These are phyloP conservation scores for Alternaria triticina DNA, from an alignment of 2,329 filamentous ascomycete species.

Conservation along the genomic window DNA sequence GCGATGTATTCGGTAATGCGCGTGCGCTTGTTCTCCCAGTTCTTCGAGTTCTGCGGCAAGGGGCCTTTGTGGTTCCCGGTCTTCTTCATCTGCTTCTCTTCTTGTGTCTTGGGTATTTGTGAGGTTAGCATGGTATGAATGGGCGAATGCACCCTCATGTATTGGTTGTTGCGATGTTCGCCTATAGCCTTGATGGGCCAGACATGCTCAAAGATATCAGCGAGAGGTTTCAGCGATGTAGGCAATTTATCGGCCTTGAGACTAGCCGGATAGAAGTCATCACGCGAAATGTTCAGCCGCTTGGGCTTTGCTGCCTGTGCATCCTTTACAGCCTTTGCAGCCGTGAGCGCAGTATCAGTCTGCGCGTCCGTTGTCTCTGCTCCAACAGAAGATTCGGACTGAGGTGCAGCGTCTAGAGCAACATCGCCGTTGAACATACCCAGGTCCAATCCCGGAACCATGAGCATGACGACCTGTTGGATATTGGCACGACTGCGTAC, in stretches of 20 bases:
- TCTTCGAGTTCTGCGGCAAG: conserved; percentile 67
- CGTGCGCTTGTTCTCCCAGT: conserved; percentile 77
- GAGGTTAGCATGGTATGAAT: conserved; percentile 82
- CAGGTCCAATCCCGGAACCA: conserved; percentile 90
- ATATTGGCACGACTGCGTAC: conserved; percentile 63
- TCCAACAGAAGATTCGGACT: neutral
- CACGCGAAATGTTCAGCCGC: conserved; percentile 49
- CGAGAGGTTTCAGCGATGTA: conserved; percentile 64
- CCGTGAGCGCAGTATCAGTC: conserved; percentile 14
- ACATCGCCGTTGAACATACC: conserved; percentile 77
- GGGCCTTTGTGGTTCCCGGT: conserved; percentile 52
- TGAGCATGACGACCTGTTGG: conserved; percentile 81
- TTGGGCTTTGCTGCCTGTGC: conserved; percentile 23
- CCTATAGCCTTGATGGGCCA: conserved; percentile 91
- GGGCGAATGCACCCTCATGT: conserved; percentile 81
- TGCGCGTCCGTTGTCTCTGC: conserved; percentile 5
- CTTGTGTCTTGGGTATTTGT: conserved; percentile 71
- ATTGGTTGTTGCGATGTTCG: conserved; percentile 70
- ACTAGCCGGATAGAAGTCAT: conserved; percentile 58
- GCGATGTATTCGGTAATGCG: conserved; percentile 82
- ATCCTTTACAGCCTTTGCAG: conserved; percentile 17
- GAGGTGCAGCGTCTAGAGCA: conserved; percentile 19
- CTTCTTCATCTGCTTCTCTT: conserved; percentile 66
- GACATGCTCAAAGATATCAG: conserved; percentile 82
- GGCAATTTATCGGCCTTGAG: conserved; percentile 53